A percentile compares a stretch with the other conserved stretches of the same genome.
Conservation (phyloP, 108 stramenopile genomes). For the Nannochloropsis gaditana region DNA sequence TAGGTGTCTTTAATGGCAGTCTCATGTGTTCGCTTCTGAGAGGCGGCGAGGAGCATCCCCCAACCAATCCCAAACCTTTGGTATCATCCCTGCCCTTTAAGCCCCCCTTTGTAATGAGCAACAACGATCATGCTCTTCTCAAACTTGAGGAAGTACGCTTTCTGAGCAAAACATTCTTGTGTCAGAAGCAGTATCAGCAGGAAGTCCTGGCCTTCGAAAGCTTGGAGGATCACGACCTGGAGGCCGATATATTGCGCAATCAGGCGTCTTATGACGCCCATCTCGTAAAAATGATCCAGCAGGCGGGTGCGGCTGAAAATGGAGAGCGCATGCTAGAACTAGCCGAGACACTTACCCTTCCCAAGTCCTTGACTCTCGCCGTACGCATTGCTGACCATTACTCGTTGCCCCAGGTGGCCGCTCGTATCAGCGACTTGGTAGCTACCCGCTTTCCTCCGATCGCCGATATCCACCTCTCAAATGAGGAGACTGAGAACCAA, state of each 20-base stretch:
- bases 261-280: constrained; percentile 33
- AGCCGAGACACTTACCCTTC: constrained; percentile 24
- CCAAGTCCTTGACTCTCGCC: constrained; percentile 36
- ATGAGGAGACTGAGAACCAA: neutral
- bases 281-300: constrained; percentile 36
- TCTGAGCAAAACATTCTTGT: constrained; percentile 17
- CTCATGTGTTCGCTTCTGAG: constrained; percentile 33
- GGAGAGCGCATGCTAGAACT: constrained; percentile 33
- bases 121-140: neutral
- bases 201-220: neutral
- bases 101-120: neutral
- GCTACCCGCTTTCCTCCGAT: neutral
- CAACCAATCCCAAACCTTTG: constrained; percentile 23
- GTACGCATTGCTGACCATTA: constrained; percentile 39
- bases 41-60: constrained; percentile 37
- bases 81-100: neutral
- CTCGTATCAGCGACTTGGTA: constrained; percentile 26
- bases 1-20: constrained; percentile 38
- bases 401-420: constrained; percentile 31
- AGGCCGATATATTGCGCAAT: constrained; percentile 27
- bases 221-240: neutral
- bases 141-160: neutral
- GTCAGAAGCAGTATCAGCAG: neutral
- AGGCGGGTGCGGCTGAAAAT: constrained; percentile 30
- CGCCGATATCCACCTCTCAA: neutral